A percentile compares a stretch with the other conserved stretches of the same genome.
These are phyloP conservation scores for Penicillium decumbens DNA, from an alignment of 2,329 filamentous ascomycete genomes.

Conservation along the genomic window DNA sequence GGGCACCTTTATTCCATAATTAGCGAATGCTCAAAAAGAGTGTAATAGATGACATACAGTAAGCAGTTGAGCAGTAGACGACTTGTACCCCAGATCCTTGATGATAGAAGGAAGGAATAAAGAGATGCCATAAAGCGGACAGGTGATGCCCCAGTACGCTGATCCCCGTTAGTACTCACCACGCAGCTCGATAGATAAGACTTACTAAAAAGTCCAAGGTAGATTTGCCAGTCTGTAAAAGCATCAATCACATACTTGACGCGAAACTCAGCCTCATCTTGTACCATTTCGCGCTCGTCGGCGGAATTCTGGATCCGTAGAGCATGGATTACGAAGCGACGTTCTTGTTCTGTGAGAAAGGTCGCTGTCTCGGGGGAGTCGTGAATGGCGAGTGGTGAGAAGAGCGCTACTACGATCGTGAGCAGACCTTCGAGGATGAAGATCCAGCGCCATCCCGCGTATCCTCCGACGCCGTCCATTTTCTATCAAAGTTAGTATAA, in stretches of 20 bases:
- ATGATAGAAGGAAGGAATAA: constrained; percentile 42
- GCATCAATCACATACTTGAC: constrained; percentile 40
- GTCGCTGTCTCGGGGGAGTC: constrained; percentile 45
- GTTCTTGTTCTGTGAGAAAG: constrained; percentile 42
- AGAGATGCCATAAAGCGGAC: constrained; percentile 41
- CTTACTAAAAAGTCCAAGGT: constrained; percentile 38
- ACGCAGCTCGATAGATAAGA: not conserved
- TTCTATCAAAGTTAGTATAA: constrained; percentile 24
- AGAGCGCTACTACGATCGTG: constrained; percentile 42
- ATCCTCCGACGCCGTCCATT: constrained; percentile 49
- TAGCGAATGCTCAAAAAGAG: not conserved
- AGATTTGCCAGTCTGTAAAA: constrained; percentile 43
- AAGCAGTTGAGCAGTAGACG: constrained; percentile 39
- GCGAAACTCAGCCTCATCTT: constrained; percentile 33
- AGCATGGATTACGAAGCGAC: constrained; percentile 34
- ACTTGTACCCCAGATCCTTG: constrained; percentile 38
- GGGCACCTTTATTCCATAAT: constrained; percentile 22
- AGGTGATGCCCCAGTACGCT: constrained; percentile 43
- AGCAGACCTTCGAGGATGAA: constrained; percentile 49
- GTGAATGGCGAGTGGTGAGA: constrained; percentile 45
- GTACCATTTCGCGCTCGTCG: constrained; percentile 23
- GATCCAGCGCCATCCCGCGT: constrained; percentile 49
- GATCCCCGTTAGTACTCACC: constrained; percentile 1
- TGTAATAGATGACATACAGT: constrained; percentile 23
- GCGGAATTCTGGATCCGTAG: constrained; percentile 35